A percentile compares a stretch with the other conserved stretches of the same genome.
Conservation (phyloP, 1,284 basidiomycete genomes). For the Malassezia japonica region DNA sequence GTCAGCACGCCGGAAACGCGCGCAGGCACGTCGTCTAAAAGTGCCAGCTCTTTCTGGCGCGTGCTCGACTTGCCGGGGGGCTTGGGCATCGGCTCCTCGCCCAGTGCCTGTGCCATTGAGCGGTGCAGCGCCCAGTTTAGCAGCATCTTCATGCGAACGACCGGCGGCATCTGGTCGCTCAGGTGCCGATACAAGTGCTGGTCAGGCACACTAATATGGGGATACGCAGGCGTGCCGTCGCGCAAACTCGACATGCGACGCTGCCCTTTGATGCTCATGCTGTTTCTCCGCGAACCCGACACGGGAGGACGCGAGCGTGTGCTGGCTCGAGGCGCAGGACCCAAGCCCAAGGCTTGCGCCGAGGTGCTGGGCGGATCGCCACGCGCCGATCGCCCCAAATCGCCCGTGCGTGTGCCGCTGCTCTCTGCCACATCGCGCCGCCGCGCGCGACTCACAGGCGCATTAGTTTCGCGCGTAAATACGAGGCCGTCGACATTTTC, state of each 20-base stretch:
- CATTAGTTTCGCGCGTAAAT: constrained; percentile 5
- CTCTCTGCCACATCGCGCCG: too few species aligned
- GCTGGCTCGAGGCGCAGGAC: too few species aligned
- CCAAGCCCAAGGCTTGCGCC: too few species aligned
- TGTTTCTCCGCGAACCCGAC: constrained; percentile 21
- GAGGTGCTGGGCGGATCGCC: too few species aligned
- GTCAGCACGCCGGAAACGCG: constrained; percentile 9
- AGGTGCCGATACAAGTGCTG: constrained; percentile 35
- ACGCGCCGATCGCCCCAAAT: too few species aligned
- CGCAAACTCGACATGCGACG: constrained; percentile 30
- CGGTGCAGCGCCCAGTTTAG: constrained; percentile 33
- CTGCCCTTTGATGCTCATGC: constrained; percentile 33
- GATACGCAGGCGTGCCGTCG: constrained; percentile 32
- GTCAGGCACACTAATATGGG: constrained; percentile 37
- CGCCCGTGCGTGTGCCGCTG: too few species aligned
- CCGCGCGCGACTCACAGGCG: too few species aligned
- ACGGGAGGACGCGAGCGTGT: constrained; percentile 8
- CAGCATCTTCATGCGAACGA: constrained; percentile 36
- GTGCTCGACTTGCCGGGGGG: constrained; percentile 6
- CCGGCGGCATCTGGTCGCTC: constrained; percentile 31
- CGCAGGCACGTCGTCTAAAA: background rate
- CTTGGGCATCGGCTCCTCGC: constrained; percentile 15
- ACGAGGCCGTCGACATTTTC: constrained; percentile 4
- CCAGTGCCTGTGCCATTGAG: constrained; percentile 25
- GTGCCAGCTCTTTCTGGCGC: constrained; percentile 1